phyloP scores from a whole-genome alignment of 2,329 filamentous ascomycete species.

The Intubia oerlemansii region DNA sequence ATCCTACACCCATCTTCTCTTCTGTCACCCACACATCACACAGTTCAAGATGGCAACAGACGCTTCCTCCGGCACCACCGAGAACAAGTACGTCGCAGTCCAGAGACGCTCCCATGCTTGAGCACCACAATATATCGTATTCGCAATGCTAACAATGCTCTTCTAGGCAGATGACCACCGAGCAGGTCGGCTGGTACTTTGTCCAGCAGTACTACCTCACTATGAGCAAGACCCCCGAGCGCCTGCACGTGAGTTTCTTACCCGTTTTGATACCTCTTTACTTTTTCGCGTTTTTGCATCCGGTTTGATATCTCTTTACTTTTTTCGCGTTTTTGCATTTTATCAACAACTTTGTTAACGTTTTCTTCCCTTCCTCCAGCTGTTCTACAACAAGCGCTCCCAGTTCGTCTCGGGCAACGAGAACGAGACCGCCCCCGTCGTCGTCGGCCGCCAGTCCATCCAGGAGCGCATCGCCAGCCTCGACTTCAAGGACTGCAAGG shows the following conservation, averaged over 20 bases:
- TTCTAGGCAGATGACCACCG: too few species aligned
- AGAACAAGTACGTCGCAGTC: too few species aligned
- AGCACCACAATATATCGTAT: too few species aligned
- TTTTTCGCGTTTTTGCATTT: slow-evolving; percentile 1
- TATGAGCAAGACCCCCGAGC: slow-evolving; percentile 80
- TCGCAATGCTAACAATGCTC: too few species aligned
- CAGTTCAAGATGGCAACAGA: too few species aligned
- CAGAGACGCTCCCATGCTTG: too few species aligned
- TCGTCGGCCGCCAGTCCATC: slow-evolving; percentile 77
- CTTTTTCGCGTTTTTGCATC: neutral
- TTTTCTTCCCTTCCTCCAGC: slow-evolving; percentile 18
- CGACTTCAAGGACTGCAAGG: slow-evolving; percentile 94
- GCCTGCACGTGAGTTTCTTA: slow-evolving; percentile 57
- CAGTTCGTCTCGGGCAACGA: slow-evolving; percentile 87
- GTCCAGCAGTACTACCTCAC: slow-evolving; percentile 99
- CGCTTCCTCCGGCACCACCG: too few species aligned
- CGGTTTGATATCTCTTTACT: neutral
- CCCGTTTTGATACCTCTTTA: too few species aligned
- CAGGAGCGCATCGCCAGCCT: slow-evolving; percentile 85
- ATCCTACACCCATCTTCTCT: too few species aligned
- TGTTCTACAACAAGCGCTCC: slow-evolving; percentile 92
- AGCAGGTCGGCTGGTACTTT: slow-evolving; percentile 98
- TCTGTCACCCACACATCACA: too few species aligned
- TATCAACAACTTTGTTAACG: neutral
- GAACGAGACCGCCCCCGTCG: slow-evolving; percentile 70